Evolutionary conservation across 306 rosid genomes (phyloP).

Genomic region (Astragalus membranaceus): DNA sequence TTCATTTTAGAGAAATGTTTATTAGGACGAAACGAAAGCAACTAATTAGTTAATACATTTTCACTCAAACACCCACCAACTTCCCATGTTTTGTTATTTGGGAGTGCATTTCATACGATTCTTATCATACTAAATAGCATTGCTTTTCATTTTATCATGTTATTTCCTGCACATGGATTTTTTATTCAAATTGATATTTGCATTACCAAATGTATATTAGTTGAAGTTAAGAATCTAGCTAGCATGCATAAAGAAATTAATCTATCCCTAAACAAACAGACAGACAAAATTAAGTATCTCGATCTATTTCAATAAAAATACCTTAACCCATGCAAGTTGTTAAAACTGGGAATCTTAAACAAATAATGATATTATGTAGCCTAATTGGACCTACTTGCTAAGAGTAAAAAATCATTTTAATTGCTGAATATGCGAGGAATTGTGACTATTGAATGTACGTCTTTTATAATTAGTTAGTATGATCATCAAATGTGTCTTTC

Average conservation of each 20-base stretch:
- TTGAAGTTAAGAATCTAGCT: slow-evolving; percentile 27
- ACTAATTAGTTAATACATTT: too few species aligned
- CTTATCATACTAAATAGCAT: too few species aligned
- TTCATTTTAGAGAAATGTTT: too few species aligned
- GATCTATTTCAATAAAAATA: neutral
- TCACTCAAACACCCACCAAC: too few species aligned
- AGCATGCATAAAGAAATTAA: neutral
- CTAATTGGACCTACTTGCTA: neutral
- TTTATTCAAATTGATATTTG: neutral
- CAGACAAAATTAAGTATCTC: slow-evolving; percentile 16
- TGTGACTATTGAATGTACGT: too few species aligned
- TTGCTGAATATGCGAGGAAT: neutral
- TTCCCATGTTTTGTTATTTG: too few species aligned
- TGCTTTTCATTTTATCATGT: neutral
- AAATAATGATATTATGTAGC: too few species aligned
- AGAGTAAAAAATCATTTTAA: too few species aligned
- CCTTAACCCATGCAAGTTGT: neutral
- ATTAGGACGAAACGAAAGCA: too few species aligned
- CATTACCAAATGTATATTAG: neutral
- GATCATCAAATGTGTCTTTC: too few species aligned
- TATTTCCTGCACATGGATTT: neutral
- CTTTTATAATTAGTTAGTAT: too few species aligned
- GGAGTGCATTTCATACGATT: too few species aligned
- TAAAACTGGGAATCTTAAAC: neutral
- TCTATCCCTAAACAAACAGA: neutral